Conservation (phyloP, 1,139 yeast species). For the Taphrina wiesneri region DNA sequence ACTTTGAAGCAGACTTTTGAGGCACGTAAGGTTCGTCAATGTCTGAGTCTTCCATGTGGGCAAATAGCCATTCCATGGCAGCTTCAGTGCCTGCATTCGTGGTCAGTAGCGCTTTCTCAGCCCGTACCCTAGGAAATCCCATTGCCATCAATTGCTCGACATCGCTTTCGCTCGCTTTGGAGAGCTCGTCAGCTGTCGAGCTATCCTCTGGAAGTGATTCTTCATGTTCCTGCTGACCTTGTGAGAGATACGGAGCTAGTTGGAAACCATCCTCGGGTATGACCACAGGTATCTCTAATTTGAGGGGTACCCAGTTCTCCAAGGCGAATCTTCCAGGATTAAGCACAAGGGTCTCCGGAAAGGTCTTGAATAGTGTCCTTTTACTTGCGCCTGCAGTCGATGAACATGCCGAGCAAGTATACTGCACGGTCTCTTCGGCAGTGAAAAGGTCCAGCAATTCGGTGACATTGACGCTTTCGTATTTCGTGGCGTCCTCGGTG, state of each 20-base stretch:
- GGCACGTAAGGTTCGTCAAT: conserved; percentile 63
- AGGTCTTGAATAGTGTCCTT: conserved; percentile 53
- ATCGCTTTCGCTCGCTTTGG: conserved; percentile 59
- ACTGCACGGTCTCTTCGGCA: conserved; percentile 62
- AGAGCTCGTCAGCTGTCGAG: conserved; percentile 43
- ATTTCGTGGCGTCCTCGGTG: conserved; percentile 42
- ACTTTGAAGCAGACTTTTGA: conserved; percentile 41
- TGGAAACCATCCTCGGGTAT: conserved; percentile 55
- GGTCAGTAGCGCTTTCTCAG: conserved; percentile 64
- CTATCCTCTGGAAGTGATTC: conserved; percentile 49
- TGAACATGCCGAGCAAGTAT: conserved; percentile 65
- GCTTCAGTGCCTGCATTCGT: conserved; percentile 69
- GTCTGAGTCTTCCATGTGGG: conserved; percentile 81
- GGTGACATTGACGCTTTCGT: conserved; percentile 55
- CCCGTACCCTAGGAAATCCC: conserved; percentile 82
- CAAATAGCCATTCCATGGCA: conserved; percentile 90
- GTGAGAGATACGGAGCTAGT: conserved; percentile 48
- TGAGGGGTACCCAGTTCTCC: conserved; percentile 87
- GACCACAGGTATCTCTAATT: conserved; percentile 70
- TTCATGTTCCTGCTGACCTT: conserved; percentile 52
- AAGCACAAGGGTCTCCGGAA: conserved; percentile 69
- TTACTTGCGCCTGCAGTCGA: conserved; percentile 41
- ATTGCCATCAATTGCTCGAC: conserved; percentile 62
- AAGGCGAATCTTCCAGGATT: conserved; percentile 79
- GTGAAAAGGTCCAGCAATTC: conserved; percentile 57